Evolutionary conservation across 2,329 filamentous ascomycete genomes (phyloP).

Genomic region (Zalaria obscura): DNA sequence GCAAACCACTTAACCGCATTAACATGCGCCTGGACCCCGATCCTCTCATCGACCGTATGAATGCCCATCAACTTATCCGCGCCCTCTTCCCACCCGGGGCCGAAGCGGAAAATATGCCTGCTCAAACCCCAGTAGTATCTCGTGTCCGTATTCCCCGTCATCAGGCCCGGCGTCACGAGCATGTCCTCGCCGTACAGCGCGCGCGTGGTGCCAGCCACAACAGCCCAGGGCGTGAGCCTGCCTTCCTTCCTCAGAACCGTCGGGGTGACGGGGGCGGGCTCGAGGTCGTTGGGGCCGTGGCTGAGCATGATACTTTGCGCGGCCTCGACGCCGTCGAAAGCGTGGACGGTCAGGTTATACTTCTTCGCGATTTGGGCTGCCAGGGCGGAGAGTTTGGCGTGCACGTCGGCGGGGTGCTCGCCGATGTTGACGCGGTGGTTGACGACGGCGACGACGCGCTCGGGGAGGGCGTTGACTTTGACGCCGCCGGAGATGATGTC

Average conservation of each 20-base stretch:
- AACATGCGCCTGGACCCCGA: slow-evolving; percentile 25
- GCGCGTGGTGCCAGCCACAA: slow-evolving; percentile 28
- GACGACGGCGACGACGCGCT: slow-evolving; percentile 36
- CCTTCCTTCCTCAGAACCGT: slow-evolving; percentile 14
- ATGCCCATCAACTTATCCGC: slow-evolving; percentile 16
- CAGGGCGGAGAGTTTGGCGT: slow-evolving; percentile 31
- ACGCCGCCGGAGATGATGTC: slow-evolving; percentile 41
- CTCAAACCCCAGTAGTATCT: slow-evolving; percentile 20
- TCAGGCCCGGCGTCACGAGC: slow-evolving; percentile 20
- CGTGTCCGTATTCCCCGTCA: slow-evolving; percentile 22
- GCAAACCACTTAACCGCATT: slow-evolving; percentile 30
- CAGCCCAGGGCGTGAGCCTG: slow-evolving; percentile 15
- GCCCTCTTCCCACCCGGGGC: slow-evolving; percentile 17
- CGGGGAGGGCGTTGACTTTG: slow-evolving; percentile 45
- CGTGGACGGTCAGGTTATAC: slow-evolving; percentile 33
- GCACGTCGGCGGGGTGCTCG: slow-evolving; percentile 32
- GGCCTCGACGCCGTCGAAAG: slow-evolving; percentile 29
- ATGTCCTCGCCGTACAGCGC: slow-evolving; percentile 28
- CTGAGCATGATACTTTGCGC: slow-evolving; percentile 14
- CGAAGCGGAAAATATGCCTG: slow-evolving; percentile 22
- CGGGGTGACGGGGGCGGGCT: slow-evolving; percentile 20
- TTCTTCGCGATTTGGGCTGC: slow-evolving; percentile 32
- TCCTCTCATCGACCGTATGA: slow-evolving; percentile 19
- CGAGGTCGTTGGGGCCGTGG: slow-evolving; percentile 12
- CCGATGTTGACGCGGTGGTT: slow-evolving; percentile 46